Conservation (phyloP, 2,329 filamentous ascomycete species). For the Penicillium sp. region DNA sequence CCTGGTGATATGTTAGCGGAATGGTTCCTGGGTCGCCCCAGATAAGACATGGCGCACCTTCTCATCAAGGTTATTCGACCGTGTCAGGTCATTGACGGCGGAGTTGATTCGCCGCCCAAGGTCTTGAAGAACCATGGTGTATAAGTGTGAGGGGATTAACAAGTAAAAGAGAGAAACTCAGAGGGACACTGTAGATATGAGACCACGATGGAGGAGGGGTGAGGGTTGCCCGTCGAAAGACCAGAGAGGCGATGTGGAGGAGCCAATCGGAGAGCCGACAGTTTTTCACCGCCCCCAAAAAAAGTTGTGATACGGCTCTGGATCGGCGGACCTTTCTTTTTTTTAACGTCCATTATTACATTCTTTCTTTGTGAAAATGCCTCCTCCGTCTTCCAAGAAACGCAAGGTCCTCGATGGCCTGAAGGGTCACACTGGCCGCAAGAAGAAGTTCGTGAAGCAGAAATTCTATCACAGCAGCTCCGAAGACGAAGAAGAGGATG, state of each 20-base stretch:
- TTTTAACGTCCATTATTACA: conserved; percentile 11
- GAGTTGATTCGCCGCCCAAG: conserved; percentile 96
- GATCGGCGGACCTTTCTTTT: conserved; percentile 4
- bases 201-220: conserved; percentile 19
- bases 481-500: conserved; percentile 52
- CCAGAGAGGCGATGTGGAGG: conserved; percentile 29
- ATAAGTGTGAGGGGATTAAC: conserved; percentile 7
- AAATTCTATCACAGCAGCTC: conserved; percentile 60
- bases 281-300: conserved; percentile 34
- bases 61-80: conserved; percentile 90
- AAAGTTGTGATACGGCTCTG: conserved; percentile 22
- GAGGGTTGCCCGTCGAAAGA: conserved; percentile 21
- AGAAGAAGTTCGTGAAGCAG: conserved; percentile 60
- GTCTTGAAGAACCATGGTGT: conserved; percentile 94
- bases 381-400: conserved; percentile 46
- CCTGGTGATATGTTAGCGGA: conserved; percentile 49
- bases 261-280: conserved; percentile 33
- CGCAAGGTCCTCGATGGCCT: conserved; percentile 59
- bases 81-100: conserved; percentile 88
- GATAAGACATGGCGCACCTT: conserved; percentile 57
- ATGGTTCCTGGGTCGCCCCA: neutral
- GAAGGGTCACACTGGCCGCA: conserved; percentile 50
- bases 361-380: conserved; percentile 33
- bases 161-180: conserved; percentile 7
- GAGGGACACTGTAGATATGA: conserved; percentile 2